Percentiles rank a stretch among this genome's conserved stretches.
Conservation (phyloP, 2,329 filamentous ascomycete species). For the Xylogone sp. region DNA sequence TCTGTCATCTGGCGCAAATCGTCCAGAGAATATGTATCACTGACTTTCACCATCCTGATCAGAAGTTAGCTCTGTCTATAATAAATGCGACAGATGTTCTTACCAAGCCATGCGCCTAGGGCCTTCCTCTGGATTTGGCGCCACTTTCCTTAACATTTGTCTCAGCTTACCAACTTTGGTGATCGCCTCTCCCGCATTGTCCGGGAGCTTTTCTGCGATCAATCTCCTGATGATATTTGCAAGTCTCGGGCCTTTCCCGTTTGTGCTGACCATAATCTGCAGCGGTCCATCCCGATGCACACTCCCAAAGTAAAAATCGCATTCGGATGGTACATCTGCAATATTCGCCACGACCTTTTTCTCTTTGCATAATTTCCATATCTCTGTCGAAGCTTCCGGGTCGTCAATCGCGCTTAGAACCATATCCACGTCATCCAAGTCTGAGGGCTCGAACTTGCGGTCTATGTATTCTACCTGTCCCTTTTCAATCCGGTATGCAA, state of each 20-base stretch:
- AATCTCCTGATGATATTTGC: constrained; percentile 81
- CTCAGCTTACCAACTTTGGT: constrained; percentile 78
- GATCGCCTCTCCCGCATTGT: constrained; percentile 80
- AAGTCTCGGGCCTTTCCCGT: constrained; percentile 89
- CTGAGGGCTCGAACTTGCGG: constrained; percentile 79
- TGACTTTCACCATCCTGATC: constrained; percentile 83
- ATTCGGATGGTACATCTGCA: constrained; percentile 92
- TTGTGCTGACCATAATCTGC: constrained; percentile 98
- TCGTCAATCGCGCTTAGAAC: constrained; percentile 93
- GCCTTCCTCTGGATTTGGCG: constrained; percentile 68
- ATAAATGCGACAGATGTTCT: constrained; percentile 24
- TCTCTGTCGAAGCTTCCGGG: constrained; percentile 79
- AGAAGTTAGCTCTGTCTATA: constrained; percentile 24
- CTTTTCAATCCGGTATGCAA: constrained; percentile 73
- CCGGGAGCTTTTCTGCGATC: constrained; percentile 73
- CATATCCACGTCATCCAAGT: constrained; percentile 84
- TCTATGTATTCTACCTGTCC: constrained; percentile 77
- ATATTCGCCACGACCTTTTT: constrained; percentile 86
- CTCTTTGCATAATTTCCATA: constrained; percentile 93
- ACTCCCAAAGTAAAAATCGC: constrained; percentile 98
- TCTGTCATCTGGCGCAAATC: constrained; percentile 81
- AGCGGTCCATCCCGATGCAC: constrained; percentile 92
- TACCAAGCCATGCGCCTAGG: constrained; percentile 89
- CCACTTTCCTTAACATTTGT: constrained; percentile 72
- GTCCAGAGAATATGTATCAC: constrained; percentile 80